Evolutionary conservation across 306 rosid species (phyloP), one percentile per base, ranked within the genome.

Genomic region (Gastrolobium bilobum): DNA sequence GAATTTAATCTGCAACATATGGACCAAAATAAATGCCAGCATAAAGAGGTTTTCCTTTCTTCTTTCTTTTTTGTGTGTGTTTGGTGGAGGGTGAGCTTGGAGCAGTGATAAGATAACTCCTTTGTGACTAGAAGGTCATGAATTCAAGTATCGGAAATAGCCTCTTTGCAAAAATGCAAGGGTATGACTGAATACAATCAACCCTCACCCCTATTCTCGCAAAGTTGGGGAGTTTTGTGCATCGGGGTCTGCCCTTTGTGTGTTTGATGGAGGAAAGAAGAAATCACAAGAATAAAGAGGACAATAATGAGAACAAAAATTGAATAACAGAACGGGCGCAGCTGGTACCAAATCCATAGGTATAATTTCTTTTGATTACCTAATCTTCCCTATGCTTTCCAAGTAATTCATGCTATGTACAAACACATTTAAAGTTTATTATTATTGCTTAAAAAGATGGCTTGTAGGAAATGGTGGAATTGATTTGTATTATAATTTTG

Each of bases 1-100:
- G 85, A 95, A 95, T 81, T 91, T 91, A 77, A 95, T 89, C 99
- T 95, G 89, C 79, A 80, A 69, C 62, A 79, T 40, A 77, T 46
- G 68, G 67, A 79, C 59, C 33, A 0, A 52, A 77, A 82, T 79
- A 74, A 87, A 68, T 71, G 62, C 37, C 73, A 56, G 26, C 52
- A 75, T 65, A 76, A 40, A 50, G 62, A 39, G 61, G 38, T 7
- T 53, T 10, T 48, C 15, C 15, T 14, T 7, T 39, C 43, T n/a
- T 7, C 31, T 11, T 43, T 39, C 14, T 43, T 30, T 20, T 20
- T 20, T 20, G 26, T 3, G 3, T 4, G 1, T 54, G 1, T 54
- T 5, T 7, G 2, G 10, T 7, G 33, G 2, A 48, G 20, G 6
- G 3, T 2, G 26, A 20, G 26, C 26, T 20, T 20, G 26, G 26